phyloP scores from a whole-genome alignment of 2,329 filamentous ascomycete genomes.

The Aspergillus fischeri region DNA sequence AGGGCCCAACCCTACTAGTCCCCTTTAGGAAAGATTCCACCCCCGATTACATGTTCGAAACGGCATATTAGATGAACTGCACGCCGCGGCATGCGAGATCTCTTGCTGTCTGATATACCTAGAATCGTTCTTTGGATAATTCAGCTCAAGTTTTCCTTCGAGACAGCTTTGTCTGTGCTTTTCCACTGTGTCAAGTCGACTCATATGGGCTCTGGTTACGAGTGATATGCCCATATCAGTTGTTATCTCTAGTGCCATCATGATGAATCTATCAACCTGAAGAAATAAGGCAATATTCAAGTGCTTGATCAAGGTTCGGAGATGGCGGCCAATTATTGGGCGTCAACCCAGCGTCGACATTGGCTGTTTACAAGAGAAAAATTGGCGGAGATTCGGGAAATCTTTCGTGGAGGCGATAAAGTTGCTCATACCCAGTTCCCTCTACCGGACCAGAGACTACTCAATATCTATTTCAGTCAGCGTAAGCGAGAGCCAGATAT shows the following conservation, averaged over 20 bases:
- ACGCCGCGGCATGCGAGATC: neutral
- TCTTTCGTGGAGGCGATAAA: conserved; percentile 72
- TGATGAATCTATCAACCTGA: conserved; percentile 6
- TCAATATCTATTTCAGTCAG: conserved; percentile 89
- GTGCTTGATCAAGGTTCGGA: conserved; percentile 1
- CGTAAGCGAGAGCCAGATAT: conserved; percentile 52
- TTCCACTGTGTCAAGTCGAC: neutral
- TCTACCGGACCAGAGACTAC: conserved; percentile 72
- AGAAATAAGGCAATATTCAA: neutral
- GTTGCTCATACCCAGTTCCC: conserved; percentile 73
- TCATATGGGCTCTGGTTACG: neutral
- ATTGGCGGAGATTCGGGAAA: conserved; percentile 68
- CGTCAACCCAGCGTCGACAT: conserved; percentile 81
- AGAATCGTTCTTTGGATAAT: neutral
- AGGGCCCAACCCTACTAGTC: conserved; percentile 30
- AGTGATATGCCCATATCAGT: neutral
- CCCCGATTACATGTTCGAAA: neutral
- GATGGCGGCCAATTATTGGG: conserved; percentile 97
- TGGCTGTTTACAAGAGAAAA: conserved; percentile 89
- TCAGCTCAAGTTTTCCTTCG: neutral
- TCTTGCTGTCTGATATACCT: neutral
- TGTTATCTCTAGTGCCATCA: conserved; percentile 1
- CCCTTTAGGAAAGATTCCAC: conserved; percentile 18
- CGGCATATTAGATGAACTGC: neutral
- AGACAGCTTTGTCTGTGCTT: neutral